These are phyloP conservation scores for Grosmannia clavigera DNA, from an alignment of 2,329 filamentous ascomycete species.

Conservation along the genomic window DNA sequence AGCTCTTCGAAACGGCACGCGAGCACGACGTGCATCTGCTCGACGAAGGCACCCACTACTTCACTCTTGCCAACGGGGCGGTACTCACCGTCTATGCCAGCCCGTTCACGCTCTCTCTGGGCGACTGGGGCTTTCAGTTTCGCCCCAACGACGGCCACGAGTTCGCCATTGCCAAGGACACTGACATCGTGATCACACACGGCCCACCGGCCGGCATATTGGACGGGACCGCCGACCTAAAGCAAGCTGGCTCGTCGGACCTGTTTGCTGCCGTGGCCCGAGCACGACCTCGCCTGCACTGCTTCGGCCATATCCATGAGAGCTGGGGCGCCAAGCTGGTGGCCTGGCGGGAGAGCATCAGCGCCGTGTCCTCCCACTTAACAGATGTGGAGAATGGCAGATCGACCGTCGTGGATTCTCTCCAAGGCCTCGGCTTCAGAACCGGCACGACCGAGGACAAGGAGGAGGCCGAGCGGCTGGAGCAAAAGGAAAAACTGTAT, in stretches of 20 bases:
- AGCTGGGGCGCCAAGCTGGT: conserved; percentile 44
- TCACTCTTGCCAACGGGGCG: conserved; percentile 37
- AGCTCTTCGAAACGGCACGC: conserved; percentile 26
- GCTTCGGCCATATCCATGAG: conserved; percentile 49
- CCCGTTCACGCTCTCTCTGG: conserved; percentile 34
- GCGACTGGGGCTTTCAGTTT: conserved; percentile 40
- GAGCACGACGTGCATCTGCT: conserved; percentile 31
- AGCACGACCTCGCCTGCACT: conserved; percentile 35
- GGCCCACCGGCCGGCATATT: conserved; percentile 40
- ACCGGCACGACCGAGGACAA: not conserved
- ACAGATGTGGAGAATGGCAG: conserved; percentile 33
- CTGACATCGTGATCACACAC: conserved; percentile 41
- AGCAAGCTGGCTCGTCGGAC: conserved; percentile 27
- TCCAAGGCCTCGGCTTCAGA: conserved; percentile 9
- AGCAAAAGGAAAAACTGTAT: not conserved
- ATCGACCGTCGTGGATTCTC: conserved; percentile 24
- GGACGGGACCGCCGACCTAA: conserved; percentile 24
- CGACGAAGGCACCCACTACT: conserved; percentile 35
- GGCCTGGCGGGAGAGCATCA: conserved; percentile 28
- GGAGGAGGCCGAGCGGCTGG: not conserved
- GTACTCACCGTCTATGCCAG: conserved; percentile 37
- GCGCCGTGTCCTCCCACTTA: conserved; percentile 27
- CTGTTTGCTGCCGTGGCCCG: conserved; percentile 33
- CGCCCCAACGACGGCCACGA: conserved; percentile 21
- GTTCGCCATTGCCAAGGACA: conserved; percentile 21